Conservation (phyloP, 208 protist species). For the Novymonas esmeraldas region DNA sequence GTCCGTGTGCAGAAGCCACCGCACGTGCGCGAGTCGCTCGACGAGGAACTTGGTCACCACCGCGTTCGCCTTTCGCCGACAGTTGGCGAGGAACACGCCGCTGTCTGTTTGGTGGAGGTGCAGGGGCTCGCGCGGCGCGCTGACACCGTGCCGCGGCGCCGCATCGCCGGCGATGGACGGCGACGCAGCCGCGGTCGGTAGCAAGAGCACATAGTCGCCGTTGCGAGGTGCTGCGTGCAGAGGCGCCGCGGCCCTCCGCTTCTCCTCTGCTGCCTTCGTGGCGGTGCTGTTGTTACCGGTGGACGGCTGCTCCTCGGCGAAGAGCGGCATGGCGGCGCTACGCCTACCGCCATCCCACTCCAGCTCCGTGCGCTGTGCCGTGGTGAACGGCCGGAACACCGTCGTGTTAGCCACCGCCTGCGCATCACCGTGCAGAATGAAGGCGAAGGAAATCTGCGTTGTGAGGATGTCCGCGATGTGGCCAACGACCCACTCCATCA, state of each 20-base stretch:
- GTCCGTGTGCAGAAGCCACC: conserved; percentile 72
- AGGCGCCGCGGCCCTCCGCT: too few relatives aligned
- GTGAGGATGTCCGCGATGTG: conserved; percentile 61
- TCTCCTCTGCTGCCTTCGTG: too few relatives aligned
- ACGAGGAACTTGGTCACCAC: conserved; percentile 60
- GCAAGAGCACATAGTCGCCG: too few relatives aligned
- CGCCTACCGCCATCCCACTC: conserved; percentile 36
- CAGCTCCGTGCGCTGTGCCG: conserved; percentile 36
- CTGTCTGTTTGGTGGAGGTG: background rate
- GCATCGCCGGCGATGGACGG: too few relatives aligned
- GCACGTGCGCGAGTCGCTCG: conserved; percentile 50
- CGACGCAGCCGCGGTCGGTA: too few relatives aligned
- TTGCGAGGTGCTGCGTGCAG: too few relatives aligned
- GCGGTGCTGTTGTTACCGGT: too few relatives aligned
- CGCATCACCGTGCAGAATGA: conserved; percentile 55
- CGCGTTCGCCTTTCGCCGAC: conserved; percentile 42
- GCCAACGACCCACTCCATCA: conserved; percentile 59
- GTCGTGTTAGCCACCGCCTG: conserved; percentile 28
- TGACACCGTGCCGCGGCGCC: background rate
- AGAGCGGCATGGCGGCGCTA: conserved; percentile 20
- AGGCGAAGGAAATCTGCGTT: conserved; percentile 54
- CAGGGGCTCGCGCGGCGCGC: background rate
- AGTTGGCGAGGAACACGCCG: conserved; percentile 27
- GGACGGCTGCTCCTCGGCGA: conserved; percentile 2
- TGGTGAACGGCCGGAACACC: conserved; percentile 30